A percentile compares a stretch with the other conserved stretches of the same genome.
Conservation (phyloP, 495 filamentous ascomycete genomes). For the Aspergillus hancockii region DNA sequence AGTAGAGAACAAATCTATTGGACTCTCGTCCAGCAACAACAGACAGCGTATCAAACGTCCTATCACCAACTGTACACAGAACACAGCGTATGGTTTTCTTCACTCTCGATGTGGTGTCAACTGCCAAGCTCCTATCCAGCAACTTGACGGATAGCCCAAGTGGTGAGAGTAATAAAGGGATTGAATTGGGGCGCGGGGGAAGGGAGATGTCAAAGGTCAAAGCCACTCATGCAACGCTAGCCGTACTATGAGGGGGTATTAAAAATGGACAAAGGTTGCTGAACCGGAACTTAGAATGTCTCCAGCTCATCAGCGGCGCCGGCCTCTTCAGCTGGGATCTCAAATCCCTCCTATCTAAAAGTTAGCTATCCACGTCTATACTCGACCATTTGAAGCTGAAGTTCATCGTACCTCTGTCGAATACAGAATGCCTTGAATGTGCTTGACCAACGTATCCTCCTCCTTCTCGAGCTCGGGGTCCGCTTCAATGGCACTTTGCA, state of each 20-base stretch:
- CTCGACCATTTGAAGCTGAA: background rate
- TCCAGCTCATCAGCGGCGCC: constrained; percentile 47
- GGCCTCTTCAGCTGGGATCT: constrained; percentile 47
- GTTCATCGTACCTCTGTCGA: constrained; percentile 75
- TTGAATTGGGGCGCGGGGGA: constrained; percentile 1
- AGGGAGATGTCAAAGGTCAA: constrained; percentile 5
- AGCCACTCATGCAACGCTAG: constrained; percentile 15
- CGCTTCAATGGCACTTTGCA: constrained; percentile 88
- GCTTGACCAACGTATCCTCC: constrained; percentile 85
- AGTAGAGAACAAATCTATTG: constrained; percentile 5
- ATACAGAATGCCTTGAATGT: constrained; percentile 95
- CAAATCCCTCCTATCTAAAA: constrained; percentile 50
- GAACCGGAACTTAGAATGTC: constrained; percentile 42
- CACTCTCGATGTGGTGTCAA: background rate
- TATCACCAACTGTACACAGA: background rate
- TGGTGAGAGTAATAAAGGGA: background rate
- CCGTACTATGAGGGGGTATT: constrained; percentile 26
- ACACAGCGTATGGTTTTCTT: background rate
- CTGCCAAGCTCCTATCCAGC: background rate
- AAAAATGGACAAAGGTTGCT: constrained; percentile 20
- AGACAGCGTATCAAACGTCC: background rate
- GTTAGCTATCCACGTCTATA: background rate
- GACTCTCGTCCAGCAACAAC: background rate
- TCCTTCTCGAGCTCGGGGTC: constrained; percentile 91
- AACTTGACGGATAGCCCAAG: background rate